Percentiles rank a stretch among this genome's conserved stretches.
Evolutionary conservation across 768 basidiomycete genomes (phyloP).

Genomic region (Lepiota venenata): DNA sequence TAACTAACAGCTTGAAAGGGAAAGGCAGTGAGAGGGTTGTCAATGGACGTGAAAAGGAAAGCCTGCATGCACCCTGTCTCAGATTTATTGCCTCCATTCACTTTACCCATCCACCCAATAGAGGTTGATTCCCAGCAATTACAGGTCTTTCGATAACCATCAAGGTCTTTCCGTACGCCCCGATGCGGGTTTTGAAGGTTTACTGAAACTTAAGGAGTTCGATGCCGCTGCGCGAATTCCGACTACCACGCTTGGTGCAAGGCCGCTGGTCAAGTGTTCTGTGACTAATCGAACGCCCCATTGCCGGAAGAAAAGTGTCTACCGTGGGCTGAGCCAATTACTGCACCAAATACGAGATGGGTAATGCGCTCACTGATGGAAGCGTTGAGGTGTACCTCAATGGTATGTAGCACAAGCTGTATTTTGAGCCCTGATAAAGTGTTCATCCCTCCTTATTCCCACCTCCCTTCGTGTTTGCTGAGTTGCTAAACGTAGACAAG

Average conservation of each 20-base stretch:
- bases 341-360: conserved; percentile 99
- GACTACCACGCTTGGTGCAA: conserved; percentile 64
- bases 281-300: conserved; percentile 29
- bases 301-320: conserved; percentile 72
- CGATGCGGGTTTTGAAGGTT: conserved; percentile 2
- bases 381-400: conserved; percentile 96
- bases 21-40: too few relatives aligned
- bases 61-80: too few relatives aligned
- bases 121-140: too few relatives aligned
- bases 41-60: too few relatives aligned
- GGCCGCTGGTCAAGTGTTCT: conserved; percentile 57
- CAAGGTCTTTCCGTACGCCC: not conserved
- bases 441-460: conserved; percentile 2
- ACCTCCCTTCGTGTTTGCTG: not conserved
- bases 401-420: conserved; percentile 84
- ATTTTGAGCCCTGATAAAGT: conserved; percentile 80
- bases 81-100: too few relatives aligned
- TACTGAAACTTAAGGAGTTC: conserved; percentile 50
- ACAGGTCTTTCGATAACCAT: not conserved
- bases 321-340: conserved; percentile 99
- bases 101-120: too few relatives aligned
- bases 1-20: too few relatives aligned
- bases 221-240: conserved; percentile 56
- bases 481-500: conserved; percentile 48
- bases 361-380: conserved; percentile 95